phyloP scores from a whole-genome alignment of 768 basidiomycete genomes.

The Kwoniella sp. region DNA sequence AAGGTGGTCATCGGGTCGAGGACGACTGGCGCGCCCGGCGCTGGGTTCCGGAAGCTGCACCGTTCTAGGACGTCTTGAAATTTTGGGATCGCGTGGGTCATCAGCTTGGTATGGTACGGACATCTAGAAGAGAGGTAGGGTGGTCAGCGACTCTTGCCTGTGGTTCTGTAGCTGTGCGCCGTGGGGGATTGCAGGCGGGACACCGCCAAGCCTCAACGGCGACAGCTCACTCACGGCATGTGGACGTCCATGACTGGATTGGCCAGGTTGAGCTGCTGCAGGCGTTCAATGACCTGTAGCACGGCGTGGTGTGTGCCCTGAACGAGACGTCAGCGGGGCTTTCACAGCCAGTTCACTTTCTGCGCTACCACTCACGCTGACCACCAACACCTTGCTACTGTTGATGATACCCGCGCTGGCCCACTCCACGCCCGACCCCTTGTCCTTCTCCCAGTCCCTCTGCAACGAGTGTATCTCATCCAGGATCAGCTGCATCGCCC shows the following conservation, averaged over 20 bases:
- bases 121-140: slow-evolving; percentile 13
- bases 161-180: background rate
- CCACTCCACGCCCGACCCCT: slow-evolving; percentile 34
- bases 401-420: slow-evolving; percentile 46
- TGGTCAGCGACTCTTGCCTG: background rate
- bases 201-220: too few species aligned
- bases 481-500: slow-evolving; percentile 42
- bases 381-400: slow-evolving; percentile 40
- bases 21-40: slow-evolving; percentile 17
- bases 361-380: slow-evolving; percentile 34
- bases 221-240: slow-evolving; percentile 39
- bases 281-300: slow-evolving; percentile 34
- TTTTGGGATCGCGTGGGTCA: slow-evolving; percentile 36
- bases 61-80: slow-evolving; percentile 26
- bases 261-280: slow-evolving; percentile 37
- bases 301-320: slow-evolving; percentile 44
- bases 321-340: background rate
- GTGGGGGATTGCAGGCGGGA: too few species aligned
- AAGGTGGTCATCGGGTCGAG: slow-evolving; percentile 39
- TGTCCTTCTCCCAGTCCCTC: slow-evolving; percentile 30
- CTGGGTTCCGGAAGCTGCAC: slow-evolving; percentile 10
- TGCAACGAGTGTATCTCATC: slow-evolving; percentile 42
- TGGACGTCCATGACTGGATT: slow-evolving; percentile 48
- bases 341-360: background rate
- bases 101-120: slow-evolving; percentile 44